Conservation (phyloP, 2,329 filamentous ascomycete species). For the Zasmidium citrigriseum region DNA sequence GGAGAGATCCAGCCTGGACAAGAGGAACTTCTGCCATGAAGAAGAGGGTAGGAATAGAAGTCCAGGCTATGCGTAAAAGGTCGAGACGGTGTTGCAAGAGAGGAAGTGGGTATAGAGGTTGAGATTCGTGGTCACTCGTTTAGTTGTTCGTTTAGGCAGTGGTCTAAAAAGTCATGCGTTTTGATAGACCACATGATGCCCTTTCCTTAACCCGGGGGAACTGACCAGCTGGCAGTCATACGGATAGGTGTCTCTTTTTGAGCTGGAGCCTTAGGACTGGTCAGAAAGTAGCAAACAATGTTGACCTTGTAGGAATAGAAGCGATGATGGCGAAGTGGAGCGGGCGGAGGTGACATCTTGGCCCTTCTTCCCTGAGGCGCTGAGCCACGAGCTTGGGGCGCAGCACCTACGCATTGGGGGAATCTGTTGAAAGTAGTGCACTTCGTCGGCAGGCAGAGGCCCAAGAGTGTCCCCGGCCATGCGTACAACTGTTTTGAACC, state of each 20-base stretch:
- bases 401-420: background rate
- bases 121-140: too few relatives aligned
- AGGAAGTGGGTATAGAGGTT: background rate
- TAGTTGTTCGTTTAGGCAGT: background rate
- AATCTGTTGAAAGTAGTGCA: background rate
- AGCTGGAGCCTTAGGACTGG: background rate
- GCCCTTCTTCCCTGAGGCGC: background rate
- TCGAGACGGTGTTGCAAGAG: background rate
- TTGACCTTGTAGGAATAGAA: background rate
- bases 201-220: background rate
- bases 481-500: background rate
- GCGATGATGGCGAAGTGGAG: background rate
- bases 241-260: background rate
- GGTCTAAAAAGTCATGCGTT: background rate
- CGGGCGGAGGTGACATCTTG: background rate
- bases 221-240: background rate
- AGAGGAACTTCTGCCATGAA: constrained; percentile 31
- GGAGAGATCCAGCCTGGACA: constrained; percentile 62
- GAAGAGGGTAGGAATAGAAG: background rate
- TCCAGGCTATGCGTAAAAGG: background rate
- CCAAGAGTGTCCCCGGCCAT: too few relatives aligned
- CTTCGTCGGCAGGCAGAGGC: background rate
- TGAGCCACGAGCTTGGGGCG: background rate
- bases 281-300: background rate
- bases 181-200: background rate